Base-by-base conservation (phyloP, 2,329 filamentous ascomycete species). In the Diaporthe sp. region DNA sequence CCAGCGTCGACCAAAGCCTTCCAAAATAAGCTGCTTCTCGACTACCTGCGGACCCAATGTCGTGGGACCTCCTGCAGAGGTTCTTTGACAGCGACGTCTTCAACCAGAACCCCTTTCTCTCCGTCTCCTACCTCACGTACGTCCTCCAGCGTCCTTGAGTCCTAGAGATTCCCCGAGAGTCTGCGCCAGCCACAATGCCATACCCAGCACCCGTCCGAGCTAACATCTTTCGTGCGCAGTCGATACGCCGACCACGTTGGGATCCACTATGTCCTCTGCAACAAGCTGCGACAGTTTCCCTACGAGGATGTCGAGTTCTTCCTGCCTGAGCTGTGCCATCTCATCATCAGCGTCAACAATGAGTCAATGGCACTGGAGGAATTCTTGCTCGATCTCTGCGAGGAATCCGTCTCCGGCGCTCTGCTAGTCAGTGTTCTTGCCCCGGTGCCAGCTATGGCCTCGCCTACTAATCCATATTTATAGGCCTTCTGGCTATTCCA, bases 251-350 rank as follows among this genome's bases (percentile, higher is more conserved):
- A 96, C 85, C 94, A 97, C 88, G 93, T 97, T 84, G 94, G 94
- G 81, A 96, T 97, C 82, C 94, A 96, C 86, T 95, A 96, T 88
- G 94, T 95, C 77, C 91, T 97, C 78, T 96, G 95, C 88, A 94
- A 93, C 81, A 97, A 97, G 90, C 89, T 97, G 82, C 94, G 95
- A 83, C 94, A 95, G 85, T 97, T 97, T 83, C 94, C 93, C 78
- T 97, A 96, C 86, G 94, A 95, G 87, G 94, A 97, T 85, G 96
- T 97, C 83, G 95, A 97, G 86, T 97, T 97, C 92, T 97, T 96
- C 88, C 90, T 97, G 68, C 94, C 94, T 77, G 94, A 95, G 87
- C 88, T 97, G 88, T 97, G 94, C 84, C 95, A 97, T 86, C 92
- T 97, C 78, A 92, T 96, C 85, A 94, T 97, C 82, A 96, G 94